Evolutionary conservation across 495 filamentous ascomycete species (phyloP).

Genomic region (Penicillium coffeae): DNA sequence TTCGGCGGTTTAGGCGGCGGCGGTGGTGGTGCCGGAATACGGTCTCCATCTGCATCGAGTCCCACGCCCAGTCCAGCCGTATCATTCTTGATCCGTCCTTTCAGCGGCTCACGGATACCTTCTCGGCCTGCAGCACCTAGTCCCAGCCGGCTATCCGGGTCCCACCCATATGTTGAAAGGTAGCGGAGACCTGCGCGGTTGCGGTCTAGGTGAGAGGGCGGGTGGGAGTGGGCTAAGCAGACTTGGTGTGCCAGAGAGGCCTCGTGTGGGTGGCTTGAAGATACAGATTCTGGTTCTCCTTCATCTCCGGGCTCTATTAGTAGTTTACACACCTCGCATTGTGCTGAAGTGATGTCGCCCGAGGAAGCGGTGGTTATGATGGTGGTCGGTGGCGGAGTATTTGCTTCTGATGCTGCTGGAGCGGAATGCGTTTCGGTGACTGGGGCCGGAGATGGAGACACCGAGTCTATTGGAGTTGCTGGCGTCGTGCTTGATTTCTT

Average conservation of each 20-base stretch:
- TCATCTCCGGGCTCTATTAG: neutral
- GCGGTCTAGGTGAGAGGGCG: constrained; percentile 82
- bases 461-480: constrained; percentile 17
- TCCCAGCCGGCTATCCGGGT: constrained; percentile 73
- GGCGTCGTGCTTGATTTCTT: constrained; percentile 26
- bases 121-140: constrained; percentile 64
- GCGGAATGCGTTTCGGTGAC: constrained; percentile 17
- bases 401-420: constrained; percentile 13
- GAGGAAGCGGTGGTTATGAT: too few species aligned
- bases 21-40: constrained; percentile 6
- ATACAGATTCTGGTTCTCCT: neutral
- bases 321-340: constrained; percentile 61
- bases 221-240: constrained; percentile 73
- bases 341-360: too few species aligned
- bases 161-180: constrained; percentile 78
- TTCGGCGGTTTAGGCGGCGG: constrained; percentile 52
- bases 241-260: constrained; percentile 78
- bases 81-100: constrained; percentile 67
- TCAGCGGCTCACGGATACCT: constrained; percentile 74
- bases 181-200: constrained; percentile 69
- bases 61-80: constrained; percentile 65
- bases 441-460: too few species aligned
- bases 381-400: constrained; percentile 7
- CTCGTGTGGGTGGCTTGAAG: constrained; percentile 54
- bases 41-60: constrained; percentile 23